Conservation (phyloP, 345 rosid species). For the Tarenaya hassleriana region DNA sequence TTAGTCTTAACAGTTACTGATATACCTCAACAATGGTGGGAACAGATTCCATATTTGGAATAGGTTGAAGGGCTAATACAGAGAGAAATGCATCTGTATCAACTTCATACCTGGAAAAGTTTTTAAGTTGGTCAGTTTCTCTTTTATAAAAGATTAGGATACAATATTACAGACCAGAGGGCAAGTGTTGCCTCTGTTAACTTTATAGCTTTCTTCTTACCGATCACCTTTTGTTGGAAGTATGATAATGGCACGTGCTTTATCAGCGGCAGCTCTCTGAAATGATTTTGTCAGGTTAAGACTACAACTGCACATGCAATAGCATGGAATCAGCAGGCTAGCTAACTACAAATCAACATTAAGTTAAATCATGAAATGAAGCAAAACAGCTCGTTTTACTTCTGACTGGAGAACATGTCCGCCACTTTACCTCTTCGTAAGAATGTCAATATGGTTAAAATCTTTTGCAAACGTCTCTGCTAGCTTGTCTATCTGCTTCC, state of each 20-base stretch:
- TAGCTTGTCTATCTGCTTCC: conserved; percentile 87
- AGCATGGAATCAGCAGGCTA: conserved; percentile 22
- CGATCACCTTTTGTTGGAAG: conserved; percentile 76
- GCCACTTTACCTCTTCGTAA: conserved; percentile 66
- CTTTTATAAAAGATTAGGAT: conserved; percentile 12
- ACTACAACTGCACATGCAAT: conserved; percentile 71
- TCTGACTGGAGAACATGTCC: conserved; percentile 2
- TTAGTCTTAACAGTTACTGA: conserved; percentile 7
- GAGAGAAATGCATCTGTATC: conserved; percentile 92
- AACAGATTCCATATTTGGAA: conserved; percentile 57
- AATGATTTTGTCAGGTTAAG: conserved; percentile 84
- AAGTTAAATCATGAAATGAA: conserved; percentile 3
- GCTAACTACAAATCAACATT: background rate
- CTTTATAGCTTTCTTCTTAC: conserved; percentile 37
- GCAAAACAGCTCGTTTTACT: conserved; percentile 6
- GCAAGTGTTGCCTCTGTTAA: too few relatives aligned
- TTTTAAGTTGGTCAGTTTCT: conserved; percentile 25
- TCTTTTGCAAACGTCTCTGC: conserved; percentile 74
- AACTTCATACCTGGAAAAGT: conserved; percentile 70
- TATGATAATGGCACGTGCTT: conserved; percentile 85
- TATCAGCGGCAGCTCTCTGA: conserved; percentile 80
- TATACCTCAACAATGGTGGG: conserved; percentile 95
- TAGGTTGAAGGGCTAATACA: conserved; percentile 88
- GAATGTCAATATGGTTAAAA: conserved; percentile 77
- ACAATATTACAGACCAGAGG: background rate